Base-by-base conservation (phyloP, 2,329 filamentous ascomycete genomes). In the Coniochaeta prunicola region DNA sequence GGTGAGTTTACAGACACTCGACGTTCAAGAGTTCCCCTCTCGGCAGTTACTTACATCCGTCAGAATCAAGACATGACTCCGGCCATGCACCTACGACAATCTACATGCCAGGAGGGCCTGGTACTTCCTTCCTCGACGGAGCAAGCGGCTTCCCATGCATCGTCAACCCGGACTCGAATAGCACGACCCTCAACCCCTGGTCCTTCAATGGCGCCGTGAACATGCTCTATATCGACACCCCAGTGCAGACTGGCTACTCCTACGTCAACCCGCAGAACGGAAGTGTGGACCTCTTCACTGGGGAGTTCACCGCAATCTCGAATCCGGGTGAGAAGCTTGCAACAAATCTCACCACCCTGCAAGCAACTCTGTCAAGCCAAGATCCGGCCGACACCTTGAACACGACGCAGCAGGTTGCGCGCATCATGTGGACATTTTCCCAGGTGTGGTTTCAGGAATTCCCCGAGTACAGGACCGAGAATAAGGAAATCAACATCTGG, bases 211-310 rank as follows among this genome's bases (percentile, higher is more conserved):
- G 83, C 63, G 77, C 81, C 26, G 81, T 80, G 62, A 88, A 88
- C 63, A 82, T 89, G 79, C 80, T 90, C 17, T 90, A 87, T 70
- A 82, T 90, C 64, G 87, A 90, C 64, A 82, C 90, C 68, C 88
- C 74, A 4, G 69, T 74, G 63, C 70, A 68, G 53, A 63, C 66
- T 7, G 73, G 72, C 13, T 74, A 67, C 60, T 71, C 68, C 7
- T 73, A 71, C 53, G 63, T 64, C 17, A 61, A 62, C 5, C 57
- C 59, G 1, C 64, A 60, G n/a, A 61, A 64, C 42, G 67, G 65
- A 24, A 61, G 64, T 2, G 55, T 65, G 45, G 59, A 66, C 28
- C 30, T 64, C 4, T 19, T 63, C 24, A 62, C 57, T 1, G 57
- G 56, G 12, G 53, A 62, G 19, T 64, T 66, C 36, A 64, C 59